Evolutionary conservation across 371 early-diverging fungal genomes (phyloP).

Genomic region (Mortierella sp.): DNA sequence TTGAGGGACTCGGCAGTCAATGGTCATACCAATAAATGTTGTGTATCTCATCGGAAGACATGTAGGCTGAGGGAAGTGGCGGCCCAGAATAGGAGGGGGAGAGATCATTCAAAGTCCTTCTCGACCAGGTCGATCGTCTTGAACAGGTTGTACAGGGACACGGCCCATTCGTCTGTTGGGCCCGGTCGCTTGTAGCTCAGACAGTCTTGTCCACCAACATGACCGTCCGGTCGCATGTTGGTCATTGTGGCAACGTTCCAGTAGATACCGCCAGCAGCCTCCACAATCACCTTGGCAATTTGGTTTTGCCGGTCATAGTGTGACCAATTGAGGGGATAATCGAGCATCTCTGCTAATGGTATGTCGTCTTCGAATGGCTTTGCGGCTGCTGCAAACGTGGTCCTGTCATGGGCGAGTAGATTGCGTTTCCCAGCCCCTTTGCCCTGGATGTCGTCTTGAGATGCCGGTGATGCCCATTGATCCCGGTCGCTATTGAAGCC

Average conservation of each 20-base stretch:
- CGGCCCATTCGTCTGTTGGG: conserved; percentile 66
- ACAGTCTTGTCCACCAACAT: conserved; percentile 72
- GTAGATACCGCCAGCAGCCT: conserved; percentile 68
- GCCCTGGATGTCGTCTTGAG: background rate
- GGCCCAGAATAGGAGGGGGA: too few species aligned
- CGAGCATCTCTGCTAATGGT: conserved; percentile 53
- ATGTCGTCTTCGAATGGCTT: conserved; percentile 54
- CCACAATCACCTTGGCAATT: conserved; percentile 65
- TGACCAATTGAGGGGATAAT: conserved; percentile 67
- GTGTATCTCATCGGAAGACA: too few species aligned
- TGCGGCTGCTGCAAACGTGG: conserved; percentile 37
- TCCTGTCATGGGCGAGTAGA: conserved; percentile 4
- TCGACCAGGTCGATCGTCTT: conserved; percentile 40
- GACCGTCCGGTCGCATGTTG: conserved; percentile 67
- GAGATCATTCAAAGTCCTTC: conserved; percentile 5
- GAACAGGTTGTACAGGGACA: conserved; percentile 57
- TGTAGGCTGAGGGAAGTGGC: too few species aligned
- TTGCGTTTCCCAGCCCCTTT: background rate
- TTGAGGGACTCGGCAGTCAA: too few species aligned
- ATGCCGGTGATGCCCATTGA: background rate
- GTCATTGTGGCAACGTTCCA: conserved; percentile 68
- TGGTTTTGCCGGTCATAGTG: conserved; percentile 65
- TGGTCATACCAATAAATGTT: too few species aligned
- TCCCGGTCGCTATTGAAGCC: conserved; percentile 15
- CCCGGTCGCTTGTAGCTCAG: conserved; percentile 69